Conservation (phyloP, 768 basidiomycete genomes). For the Leccinum olivaceopallidum region DNA sequence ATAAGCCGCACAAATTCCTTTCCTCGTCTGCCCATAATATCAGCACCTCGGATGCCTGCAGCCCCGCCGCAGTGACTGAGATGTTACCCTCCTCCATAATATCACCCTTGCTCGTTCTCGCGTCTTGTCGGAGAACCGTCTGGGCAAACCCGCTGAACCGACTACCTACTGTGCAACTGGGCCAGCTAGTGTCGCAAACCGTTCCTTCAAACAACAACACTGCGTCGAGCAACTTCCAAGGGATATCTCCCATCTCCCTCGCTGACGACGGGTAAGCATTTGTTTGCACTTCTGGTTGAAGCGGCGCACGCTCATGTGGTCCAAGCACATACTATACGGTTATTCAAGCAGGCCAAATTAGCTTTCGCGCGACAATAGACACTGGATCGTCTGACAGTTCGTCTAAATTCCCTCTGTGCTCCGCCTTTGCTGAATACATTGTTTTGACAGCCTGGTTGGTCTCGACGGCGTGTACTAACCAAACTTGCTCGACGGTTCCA, state of each 20-base stretch:
- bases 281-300: constrained; percentile 21
- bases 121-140: constrained; percentile 12
- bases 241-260: constrained; percentile 45
- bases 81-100: constrained; percentile 19
- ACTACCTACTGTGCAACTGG: constrained; percentile 15
- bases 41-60: constrained; percentile 21
- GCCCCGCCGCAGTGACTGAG: constrained; percentile 7
- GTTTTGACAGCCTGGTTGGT: constrained; percentile 62
- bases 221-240: constrained; percentile 33
- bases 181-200: constrained; percentile 12
- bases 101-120: constrained; percentile 7
- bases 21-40: neutral
- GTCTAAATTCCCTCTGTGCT: constrained; percentile 6
- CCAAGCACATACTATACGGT: constrained; percentile 68
- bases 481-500: constrained; percentile 59
- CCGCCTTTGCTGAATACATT: neutral
- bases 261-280: constrained; percentile 51
- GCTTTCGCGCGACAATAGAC: constrained; percentile 70
- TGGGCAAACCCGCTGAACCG: constrained; percentile 2
- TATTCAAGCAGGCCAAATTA: constrained; percentile 59
- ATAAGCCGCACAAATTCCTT: neutral
- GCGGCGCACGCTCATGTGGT: constrained; percentile 7
- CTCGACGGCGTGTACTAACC: constrained; percentile 59
- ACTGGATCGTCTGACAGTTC: constrained; percentile 55
- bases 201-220: constrained; percentile 14